phyloP scores from a whole-genome alignment of 495 filamentous ascomycete species.

The Aspergillus panamensis region DNA sequence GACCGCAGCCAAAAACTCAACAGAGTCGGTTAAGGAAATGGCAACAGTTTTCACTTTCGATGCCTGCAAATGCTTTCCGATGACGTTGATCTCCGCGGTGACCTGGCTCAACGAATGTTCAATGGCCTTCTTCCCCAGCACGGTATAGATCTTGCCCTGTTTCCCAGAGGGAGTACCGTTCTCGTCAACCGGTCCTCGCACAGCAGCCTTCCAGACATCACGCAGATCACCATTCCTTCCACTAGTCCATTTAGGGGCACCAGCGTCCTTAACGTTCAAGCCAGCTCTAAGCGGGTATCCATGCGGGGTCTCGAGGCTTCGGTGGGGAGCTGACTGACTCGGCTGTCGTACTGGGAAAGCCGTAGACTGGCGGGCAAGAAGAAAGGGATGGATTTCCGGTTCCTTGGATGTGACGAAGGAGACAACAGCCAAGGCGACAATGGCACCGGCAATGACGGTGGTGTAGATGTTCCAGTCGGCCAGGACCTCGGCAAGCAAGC shows the following conservation, averaged over 20 bases:
- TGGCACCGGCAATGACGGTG: constrained; percentile 55
- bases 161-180: constrained; percentile 57
- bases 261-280: constrained; percentile 79
- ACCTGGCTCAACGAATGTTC: constrained; percentile 70
- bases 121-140: constrained; percentile 67
- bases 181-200: constrained; percentile 58
- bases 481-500: constrained; percentile 61
- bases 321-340: constrained; percentile 78
- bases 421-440: constrained; percentile 62
- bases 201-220: constrained; percentile 83
- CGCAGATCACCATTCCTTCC: constrained; percentile 87
- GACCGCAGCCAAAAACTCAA: constrained; percentile 74
- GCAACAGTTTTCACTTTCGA: constrained; percentile 75
- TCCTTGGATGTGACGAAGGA: constrained; percentile 60
- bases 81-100: constrained; percentile 80
- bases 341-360: constrained; percentile 74
- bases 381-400: constrained; percentile 85
- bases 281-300: constrained; percentile 78
- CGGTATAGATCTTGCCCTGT: constrained; percentile 74
- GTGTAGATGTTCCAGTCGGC: constrained; percentile 77
- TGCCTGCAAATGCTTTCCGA: constrained; percentile 69
- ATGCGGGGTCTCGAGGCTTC: constrained; percentile 76
- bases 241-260: constrained; percentile 73
- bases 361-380: constrained; percentile 80
- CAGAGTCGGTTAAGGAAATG: constrained; percentile 87